Evolutionary conservation across 2,329 filamentous ascomycete species (phyloP).

Genomic region (Fusarium foetens): DNA sequence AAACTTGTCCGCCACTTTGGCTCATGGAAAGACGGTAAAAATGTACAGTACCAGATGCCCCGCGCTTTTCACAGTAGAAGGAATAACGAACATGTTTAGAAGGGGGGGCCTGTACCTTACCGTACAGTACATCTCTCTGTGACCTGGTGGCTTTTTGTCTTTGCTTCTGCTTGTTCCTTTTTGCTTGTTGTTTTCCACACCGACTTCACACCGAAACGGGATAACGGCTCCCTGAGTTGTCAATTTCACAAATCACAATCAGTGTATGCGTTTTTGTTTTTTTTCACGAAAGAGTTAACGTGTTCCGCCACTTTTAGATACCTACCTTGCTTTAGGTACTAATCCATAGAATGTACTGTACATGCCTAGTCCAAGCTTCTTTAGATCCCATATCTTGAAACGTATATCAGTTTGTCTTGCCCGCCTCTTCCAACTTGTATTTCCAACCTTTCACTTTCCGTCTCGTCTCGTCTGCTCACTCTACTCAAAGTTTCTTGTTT

Average conservation of each 20-base stretch:
- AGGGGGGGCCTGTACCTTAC: not conserved
- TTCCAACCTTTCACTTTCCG: constrained; percentile 1
- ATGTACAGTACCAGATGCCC: constrained; percentile 17
- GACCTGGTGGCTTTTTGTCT: constrained; percentile 15
- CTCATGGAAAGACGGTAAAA: constrained; percentile 38
- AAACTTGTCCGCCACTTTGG: constrained; percentile 37
- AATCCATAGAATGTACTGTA: constrained; percentile 9
- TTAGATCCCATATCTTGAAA: constrained; percentile 20
- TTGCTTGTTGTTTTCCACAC: constrained; percentile 33
- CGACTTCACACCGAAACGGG: constrained; percentile 49
- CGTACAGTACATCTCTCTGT: not conserved
- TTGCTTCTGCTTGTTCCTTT: constrained; percentile 26
- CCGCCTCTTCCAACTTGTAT: constrained; percentile 5
- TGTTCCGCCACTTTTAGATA: constrained; percentile 32
- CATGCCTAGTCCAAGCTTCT: constrained; percentile 12
- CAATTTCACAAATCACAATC: constrained; percentile 34
- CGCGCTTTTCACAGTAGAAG: constrained; percentile 26
- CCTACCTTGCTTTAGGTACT: not conserved
- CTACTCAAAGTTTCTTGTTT: not conserved
- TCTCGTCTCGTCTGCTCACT: not conserved
- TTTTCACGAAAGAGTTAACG: constrained; percentile 9
- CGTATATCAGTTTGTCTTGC: constrained; percentile 17
- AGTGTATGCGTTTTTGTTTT: constrained; percentile 15
- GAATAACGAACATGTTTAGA: constrained; percentile 25
- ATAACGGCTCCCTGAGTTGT: constrained; percentile 30